Base-by-base conservation (phyloP, 2,329 filamentous ascomycete species). In the Phyllachora maydis region DNA sequence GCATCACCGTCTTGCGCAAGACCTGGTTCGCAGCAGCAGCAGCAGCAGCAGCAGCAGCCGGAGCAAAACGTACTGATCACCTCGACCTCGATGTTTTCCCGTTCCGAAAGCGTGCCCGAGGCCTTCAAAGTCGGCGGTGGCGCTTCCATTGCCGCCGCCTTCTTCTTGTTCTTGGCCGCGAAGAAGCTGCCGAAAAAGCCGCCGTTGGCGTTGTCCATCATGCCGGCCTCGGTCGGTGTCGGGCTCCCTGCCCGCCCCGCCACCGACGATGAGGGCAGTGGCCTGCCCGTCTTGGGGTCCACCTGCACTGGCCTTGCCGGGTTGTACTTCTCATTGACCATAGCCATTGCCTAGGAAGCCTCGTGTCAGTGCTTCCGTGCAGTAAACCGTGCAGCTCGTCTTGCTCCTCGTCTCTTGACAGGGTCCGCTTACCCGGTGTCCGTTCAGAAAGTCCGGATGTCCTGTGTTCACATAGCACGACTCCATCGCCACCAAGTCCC, bases 131-230 rank as follows among this genome's bases (percentile, higher is more conserved):
- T 85, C 15, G 88, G 68, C 31, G 88, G 88, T 18, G 88, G 88
- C 9, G 88, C 62, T 47, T 98, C 88, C 88, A 98, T 98, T 22
- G 85, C 83, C n/a, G 88, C 88, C 54, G 91, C 90, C 73, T 93
- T 95, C 67, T 98, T 98, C 71, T 95, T 98, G 58, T 95, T 98
- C 67, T 95, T 98, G 43, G 79, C 83, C 8, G 88, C 81, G 45
- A 93, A 98, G 65, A 98, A 98, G 41, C 79, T 91, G 36, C 88
- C 88, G 39, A 98, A 98, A 64, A 98, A 98, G 18, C 85, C 82
- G 29, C 63, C 56, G 42, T 78, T 78, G 25, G 48, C 47, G 30
- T 47, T 49, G 14, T 50, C 52, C 17, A 54, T 50, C 11, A 32
- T 22, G 21, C 55, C 50, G 19, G 43, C 35, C 20, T 68, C 53